Conservation (phyloP, 495 filamentous ascomycete species). For the Aspergillus sparsus region DNA sequence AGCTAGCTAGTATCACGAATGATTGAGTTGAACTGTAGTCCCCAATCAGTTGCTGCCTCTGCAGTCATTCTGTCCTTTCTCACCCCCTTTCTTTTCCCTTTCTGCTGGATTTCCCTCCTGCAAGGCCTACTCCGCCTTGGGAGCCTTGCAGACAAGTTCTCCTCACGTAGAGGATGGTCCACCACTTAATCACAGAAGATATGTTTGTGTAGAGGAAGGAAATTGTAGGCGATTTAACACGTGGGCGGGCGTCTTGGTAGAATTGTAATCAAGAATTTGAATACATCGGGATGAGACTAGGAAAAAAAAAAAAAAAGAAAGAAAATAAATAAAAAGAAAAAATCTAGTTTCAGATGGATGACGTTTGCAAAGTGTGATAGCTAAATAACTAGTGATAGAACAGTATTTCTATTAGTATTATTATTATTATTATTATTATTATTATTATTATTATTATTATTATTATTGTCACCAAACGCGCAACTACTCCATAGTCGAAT, state of each 20-base stretch:
- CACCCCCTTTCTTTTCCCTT: neutral
- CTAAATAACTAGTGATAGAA: neutral
- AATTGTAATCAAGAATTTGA: neutral
- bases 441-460: no score
- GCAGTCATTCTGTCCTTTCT: neutral
- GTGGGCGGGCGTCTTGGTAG: neutral
- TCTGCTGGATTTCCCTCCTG: neutral
- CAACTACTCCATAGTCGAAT: neutral
- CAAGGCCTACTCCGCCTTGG: conserved; percentile 1
- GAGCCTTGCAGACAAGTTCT: conserved; percentile 2
- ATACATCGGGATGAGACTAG: neutral
- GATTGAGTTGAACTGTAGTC: no score
- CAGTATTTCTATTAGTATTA: no score
- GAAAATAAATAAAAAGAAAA: neutral
- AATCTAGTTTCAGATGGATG: conserved; percentile 3
- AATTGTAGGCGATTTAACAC: neutral
- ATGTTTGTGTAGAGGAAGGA: neutral
- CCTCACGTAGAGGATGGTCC: neutral
- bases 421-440: no score
- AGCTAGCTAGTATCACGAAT: no score
- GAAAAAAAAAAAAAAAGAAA: neutral
- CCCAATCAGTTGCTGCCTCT: no score
- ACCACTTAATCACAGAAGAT: neutral
- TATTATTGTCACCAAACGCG: no score
- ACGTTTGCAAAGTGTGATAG: conserved; percentile 8